Conservation (phyloP, 768 basidiomycete genomes). For the Amanita fuliginea region DNA sequence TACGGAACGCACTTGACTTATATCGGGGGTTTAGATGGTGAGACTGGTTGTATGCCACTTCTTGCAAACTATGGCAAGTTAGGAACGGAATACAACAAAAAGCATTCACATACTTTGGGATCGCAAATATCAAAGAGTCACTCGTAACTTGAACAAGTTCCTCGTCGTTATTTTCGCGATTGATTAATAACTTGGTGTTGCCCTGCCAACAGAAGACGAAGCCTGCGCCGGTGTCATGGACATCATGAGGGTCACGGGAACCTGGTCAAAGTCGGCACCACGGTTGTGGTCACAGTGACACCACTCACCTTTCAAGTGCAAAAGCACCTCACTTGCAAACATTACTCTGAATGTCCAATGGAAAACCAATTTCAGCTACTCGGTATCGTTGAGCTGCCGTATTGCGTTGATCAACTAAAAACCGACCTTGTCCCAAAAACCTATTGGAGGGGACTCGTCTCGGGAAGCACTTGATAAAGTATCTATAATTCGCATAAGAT, state of each 20-base stretch:
- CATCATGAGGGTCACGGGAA: slow-evolving; percentile 67
- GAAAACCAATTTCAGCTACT: slow-evolving; percentile 61
- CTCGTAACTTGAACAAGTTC: slow-evolving; percentile 81
- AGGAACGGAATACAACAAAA: background rate
- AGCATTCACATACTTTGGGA: slow-evolving; percentile 62
- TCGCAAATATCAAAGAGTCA: slow-evolving; percentile 69
- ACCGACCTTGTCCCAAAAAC: slow-evolving; percentile 91
- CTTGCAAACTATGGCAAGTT: slow-evolving; percentile 12
- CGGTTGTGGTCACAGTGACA: background rate
- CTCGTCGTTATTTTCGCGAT: slow-evolving; percentile 53
- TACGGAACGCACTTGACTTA: slow-evolving; percentile 32
- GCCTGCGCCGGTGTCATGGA: slow-evolving; percentile 67
- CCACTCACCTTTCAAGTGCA: slow-evolving; percentile 74
- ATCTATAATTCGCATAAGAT: slow-evolving; percentile 76
- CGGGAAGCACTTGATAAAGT: slow-evolving; percentile 65
- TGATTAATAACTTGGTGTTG: slow-evolving; percentile 58
- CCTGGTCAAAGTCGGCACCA: slow-evolving; percentile 31
- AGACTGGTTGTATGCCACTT: slow-evolving; percentile 13
- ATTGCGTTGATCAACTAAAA: background rate
- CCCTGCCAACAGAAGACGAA: slow-evolving; percentile 83
- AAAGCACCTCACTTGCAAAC: slow-evolving; percentile 62
- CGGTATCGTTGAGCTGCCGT: slow-evolving; percentile 3
- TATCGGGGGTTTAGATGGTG: slow-evolving; percentile 7
- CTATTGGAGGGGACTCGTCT: slow-evolving; percentile 74
- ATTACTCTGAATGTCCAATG: slow-evolving; percentile 70